Conservation (phyloP, 108 stramenopile species). For the Fragilaria crotonensis region DNA sequence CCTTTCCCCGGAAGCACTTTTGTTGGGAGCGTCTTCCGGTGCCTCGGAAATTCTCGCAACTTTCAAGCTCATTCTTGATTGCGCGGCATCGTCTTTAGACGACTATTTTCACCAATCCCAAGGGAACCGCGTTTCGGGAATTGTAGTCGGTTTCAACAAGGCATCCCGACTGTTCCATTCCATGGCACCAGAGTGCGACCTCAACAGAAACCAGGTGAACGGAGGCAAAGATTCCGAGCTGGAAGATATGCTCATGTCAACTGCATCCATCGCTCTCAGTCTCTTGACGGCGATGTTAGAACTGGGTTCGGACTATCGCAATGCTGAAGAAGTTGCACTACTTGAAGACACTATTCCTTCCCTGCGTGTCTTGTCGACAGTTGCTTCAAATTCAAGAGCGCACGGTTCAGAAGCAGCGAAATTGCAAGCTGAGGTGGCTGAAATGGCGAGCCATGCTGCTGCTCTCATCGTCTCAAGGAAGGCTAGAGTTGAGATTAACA, state of each 20-base stretch:
- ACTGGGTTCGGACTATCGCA: slow-evolving; percentile 49
- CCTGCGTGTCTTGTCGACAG: slow-evolving; percentile 26
- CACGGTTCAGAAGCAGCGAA: slow-evolving; percentile 8
- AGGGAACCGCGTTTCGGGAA: too few species aligned
- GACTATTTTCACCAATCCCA: too few species aligned
- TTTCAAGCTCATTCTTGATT: slow-evolving; percentile 28
- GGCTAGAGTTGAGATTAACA: neutral
- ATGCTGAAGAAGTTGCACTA: slow-evolving; percentile 40
- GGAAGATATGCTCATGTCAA: slow-evolving; percentile 39
- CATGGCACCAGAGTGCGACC: too few species aligned
- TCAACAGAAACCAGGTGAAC: too few species aligned
- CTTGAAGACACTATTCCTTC: slow-evolving; percentile 38
- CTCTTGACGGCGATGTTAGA: slow-evolving; percentile 72
- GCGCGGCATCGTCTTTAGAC: neutral
- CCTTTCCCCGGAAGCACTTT: slow-evolving; percentile 42
- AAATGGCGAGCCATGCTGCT: slow-evolving; percentile 76
- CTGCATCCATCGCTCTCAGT: slow-evolving; percentile 53
- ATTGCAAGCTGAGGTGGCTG: slow-evolving; percentile 42
- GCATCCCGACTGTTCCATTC: too few species aligned
- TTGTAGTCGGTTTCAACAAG: too few species aligned
- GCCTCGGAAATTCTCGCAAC: slow-evolving; percentile 16
- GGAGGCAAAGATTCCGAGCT: too few species aligned
- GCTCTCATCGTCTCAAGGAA: slow-evolving; percentile 54
- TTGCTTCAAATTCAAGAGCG: slow-evolving; percentile 1
- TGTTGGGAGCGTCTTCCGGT: slow-evolving; percentile 14